Conservation (phyloP, 1,284 basidiomycete genomes). For the Melampsora larici-populina region DNA sequence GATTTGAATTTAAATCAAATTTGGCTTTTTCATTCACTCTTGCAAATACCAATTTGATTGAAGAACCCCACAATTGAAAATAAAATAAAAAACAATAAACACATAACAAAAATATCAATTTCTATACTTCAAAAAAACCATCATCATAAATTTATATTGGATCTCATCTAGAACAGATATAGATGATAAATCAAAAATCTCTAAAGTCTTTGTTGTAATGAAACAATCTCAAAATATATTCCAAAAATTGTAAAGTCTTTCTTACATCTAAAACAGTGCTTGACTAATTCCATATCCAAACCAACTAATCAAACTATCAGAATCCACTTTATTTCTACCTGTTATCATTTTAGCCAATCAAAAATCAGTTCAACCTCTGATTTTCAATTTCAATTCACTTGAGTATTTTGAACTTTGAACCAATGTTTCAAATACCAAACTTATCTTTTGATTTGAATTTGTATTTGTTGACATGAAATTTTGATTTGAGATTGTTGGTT, state of each 20-base stretch:
- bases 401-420: constrained; percentile 53
- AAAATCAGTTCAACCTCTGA: constrained; percentile 67
- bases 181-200: neutral
- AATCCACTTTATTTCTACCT: too few species aligned
- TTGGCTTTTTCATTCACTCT: constrained; percentile 4
- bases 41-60: constrained; percentile 31
- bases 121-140: too few species aligned
- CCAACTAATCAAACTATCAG: neutral
- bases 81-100: constrained; percentile 5
- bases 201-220: too few species aligned
- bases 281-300: constrained; percentile 4
- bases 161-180: neutral
- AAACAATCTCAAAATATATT: too few species aligned
- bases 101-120: too few species aligned
- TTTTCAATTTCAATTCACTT: constrained; percentile 64
- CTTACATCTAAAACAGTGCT: constrained; percentile 12
- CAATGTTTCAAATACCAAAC: constrained; percentile 48
- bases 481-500: neutral
- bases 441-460: neutral
- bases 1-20: too few species aligned
- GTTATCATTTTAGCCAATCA: constrained; percentile 63
- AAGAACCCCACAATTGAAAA: constrained; percentile 12
- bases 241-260: too few species aligned
- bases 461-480: too few species aligned
- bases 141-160: too few species aligned